phyloP scores from a whole-genome alignment of 805 yeast genomes.

The Diddensiella transvaalensis region DNA sequence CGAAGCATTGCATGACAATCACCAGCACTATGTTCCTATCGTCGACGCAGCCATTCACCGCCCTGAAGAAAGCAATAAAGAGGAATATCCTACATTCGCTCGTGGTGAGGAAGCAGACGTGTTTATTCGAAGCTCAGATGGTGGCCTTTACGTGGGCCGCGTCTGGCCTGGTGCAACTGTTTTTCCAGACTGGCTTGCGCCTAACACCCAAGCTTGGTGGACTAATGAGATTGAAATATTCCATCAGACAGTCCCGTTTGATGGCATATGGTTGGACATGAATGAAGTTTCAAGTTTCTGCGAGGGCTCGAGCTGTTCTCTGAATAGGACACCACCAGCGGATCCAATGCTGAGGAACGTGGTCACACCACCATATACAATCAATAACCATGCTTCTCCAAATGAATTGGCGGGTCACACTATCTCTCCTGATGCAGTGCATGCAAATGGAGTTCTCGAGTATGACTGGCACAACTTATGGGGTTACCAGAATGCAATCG shows the following conservation, averaged over 20 bases:
- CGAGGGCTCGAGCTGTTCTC: constrained; percentile 33
- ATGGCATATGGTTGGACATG: constrained; percentile 95
- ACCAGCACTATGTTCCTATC: constrained; percentile 77
- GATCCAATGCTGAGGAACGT: constrained; percentile 26
- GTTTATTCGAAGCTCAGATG: constrained; percentile 47
- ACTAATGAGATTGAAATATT: constrained; percentile 38
- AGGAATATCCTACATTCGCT: constrained; percentile 60
- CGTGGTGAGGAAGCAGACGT: constrained; percentile 40
- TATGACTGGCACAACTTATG: constrained; percentile 83
- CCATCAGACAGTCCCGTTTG: constrained; percentile 51
- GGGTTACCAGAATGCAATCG: constrained; percentile 61
- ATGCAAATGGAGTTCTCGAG: constrained; percentile 76
- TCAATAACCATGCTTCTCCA: constrained; percentile 29
- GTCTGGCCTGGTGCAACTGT: constrained; percentile 97
- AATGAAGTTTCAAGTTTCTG: constrained; percentile 73
- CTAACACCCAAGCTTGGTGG: constrained; percentile 47
- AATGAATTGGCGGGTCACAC: constrained; percentile 79
- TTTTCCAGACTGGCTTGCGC: constrained; percentile 84
- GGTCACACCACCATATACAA: constrained; percentile 37
- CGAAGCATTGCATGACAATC: constrained; percentile 56
- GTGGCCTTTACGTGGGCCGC: constrained; percentile 64
- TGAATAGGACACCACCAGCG: not conserved
- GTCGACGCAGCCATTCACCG: constrained; percentile 54
- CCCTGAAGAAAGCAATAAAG: constrained; percentile 45
- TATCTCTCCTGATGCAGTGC: constrained; percentile 73